These are phyloP conservation scores for Zalaria obscura DNA, from an alignment of 2,329 filamentous ascomycete genomes.

Conservation along the genomic window DNA sequence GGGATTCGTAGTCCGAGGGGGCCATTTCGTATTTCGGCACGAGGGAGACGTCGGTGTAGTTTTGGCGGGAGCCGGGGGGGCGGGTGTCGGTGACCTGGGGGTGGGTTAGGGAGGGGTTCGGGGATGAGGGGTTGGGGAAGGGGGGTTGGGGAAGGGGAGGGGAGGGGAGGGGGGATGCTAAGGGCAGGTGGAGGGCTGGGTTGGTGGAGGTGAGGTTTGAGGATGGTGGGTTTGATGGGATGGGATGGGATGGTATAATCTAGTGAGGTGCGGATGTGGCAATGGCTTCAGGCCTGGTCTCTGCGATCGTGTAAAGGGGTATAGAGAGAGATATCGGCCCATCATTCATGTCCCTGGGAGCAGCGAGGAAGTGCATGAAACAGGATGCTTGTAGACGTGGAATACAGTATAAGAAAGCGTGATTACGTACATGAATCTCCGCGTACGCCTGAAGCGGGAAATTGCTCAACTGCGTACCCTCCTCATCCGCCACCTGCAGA, in stretches of 20 bases:
- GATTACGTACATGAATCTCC: conserved; percentile 59
- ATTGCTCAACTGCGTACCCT: conserved; percentile 46
- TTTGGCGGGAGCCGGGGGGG: conserved; percentile 58
- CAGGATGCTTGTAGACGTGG: not conserved
- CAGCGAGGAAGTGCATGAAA: conserved; percentile 5
- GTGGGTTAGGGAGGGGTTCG: no score
- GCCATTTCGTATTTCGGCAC: conserved; percentile 88
- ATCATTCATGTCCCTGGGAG: not conserved
- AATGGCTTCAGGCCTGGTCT: no score
- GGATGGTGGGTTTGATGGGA: no score
- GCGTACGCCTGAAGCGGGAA: conserved; percentile 62
- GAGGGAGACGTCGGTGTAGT: conserved; percentile 66
- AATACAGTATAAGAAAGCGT: not conserved
- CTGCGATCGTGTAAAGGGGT: no score
- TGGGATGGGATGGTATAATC: no score
- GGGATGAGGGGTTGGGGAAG: no score
- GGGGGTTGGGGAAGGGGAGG: no score
- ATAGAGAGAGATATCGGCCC: no score
- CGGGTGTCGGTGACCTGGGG: conserved; percentile 64
- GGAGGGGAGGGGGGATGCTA: no score
- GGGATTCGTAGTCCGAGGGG: conserved; percentile 70
- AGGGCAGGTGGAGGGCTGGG: no score
- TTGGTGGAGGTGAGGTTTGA: no score
- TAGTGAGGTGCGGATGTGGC: no score
- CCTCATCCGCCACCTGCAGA: conserved; percentile 60